Percentiles rank a stretch among this genome's conserved stretches.
phyloP scores from a whole-genome alignment of 257 asterid species.

The Craterostigma plantagineum region DNA sequence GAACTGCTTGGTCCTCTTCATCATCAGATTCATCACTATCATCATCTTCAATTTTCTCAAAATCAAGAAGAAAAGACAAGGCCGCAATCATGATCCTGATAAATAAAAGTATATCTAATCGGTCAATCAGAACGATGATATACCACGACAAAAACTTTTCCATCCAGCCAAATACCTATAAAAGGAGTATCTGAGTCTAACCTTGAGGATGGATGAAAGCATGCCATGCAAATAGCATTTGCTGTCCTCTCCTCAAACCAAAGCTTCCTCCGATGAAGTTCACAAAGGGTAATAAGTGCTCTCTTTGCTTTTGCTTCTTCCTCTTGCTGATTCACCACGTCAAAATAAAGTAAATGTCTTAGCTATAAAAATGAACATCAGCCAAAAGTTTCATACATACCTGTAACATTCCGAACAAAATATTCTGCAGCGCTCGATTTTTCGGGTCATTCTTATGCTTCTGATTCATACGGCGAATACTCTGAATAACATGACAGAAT shows the following conservation, averaged over 20 bases:
- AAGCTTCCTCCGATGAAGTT: conserved; percentile 72
- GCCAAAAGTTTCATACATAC: conserved; percentile 21
- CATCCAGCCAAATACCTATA: neutral
- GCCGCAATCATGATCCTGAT: conserved; percentile 91
- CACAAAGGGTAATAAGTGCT: conserved; percentile 57
- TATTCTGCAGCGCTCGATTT: conserved; percentile 66
- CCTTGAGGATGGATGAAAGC: conserved; percentile 73
- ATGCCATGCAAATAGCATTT: conserved; percentile 76
- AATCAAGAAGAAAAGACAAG: conserved; percentile 79
- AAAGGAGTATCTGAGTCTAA: conserved; percentile 8
- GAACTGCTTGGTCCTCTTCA: conserved; percentile 44
- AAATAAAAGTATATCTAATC: conserved; percentile 6
- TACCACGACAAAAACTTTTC: conserved; percentile 1
- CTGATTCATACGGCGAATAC: conserved; percentile 63
- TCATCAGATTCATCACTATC: conserved; percentile 59
- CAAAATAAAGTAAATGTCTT: conserved; percentile 8
- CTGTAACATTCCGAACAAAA: conserved; percentile 64
- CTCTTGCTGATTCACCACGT: conserved; percentile 46
- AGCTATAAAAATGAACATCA: neutral
- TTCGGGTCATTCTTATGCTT: conserved; percentile 74
- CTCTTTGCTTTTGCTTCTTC: conserved; percentile 75
- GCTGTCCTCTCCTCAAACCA: conserved; percentile 93
- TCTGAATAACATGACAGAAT: conserved; percentile 54
- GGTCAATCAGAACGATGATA: conserved; percentile 2
- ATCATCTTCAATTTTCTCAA: conserved; percentile 66